A percentile compares a stretch with the other conserved stretches of the same genome.
Conservation (phyloP, 2,329 filamentous ascomycete genomes). For the Juglanconis sp. region DNA sequence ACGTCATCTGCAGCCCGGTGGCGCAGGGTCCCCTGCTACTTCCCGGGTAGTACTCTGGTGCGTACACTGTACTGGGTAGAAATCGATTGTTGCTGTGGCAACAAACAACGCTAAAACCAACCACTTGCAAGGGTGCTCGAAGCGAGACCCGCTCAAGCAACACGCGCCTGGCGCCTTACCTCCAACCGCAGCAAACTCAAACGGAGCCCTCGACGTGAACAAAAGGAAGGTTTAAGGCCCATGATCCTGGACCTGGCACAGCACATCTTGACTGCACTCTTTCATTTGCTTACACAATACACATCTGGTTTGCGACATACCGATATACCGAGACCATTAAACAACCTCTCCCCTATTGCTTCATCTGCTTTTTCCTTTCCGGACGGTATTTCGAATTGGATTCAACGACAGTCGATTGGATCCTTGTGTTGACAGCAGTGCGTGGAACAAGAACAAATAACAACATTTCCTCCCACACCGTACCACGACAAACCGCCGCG, state of each 20-base stretch:
- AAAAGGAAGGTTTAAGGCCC: not conserved
- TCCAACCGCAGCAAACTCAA: not conserved
- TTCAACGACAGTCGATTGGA: not conserved
- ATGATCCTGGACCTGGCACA: not conserved
- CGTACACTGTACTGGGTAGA: no score
- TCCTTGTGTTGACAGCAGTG: not conserved
- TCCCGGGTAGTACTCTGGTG: not conserved
- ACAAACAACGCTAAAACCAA: not conserved
- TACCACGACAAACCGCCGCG: slow-evolving; percentile 1
- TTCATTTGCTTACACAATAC: not conserved
- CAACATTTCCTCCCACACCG: not conserved
- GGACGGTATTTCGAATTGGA: not conserved
- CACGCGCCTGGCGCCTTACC: not conserved
- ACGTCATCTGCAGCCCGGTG: slow-evolving; percentile 17
- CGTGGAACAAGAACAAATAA: not conserved
- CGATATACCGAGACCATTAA: not conserved
- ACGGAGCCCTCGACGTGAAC: no score
- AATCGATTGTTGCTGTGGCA: slow-evolving; percentile 16
- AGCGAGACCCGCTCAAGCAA: not conserved
- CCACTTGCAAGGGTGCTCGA: not conserved
- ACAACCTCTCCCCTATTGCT: not conserved
- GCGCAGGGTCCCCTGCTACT: no score
- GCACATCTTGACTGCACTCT: not conserved
- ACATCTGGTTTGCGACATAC: not conserved
- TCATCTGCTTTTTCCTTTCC: not conserved